These are phyloP conservation scores for Volutella citrinella DNA, from an alignment of 2,329 filamentous ascomycete genomes.

Conservation along the genomic window DNA sequence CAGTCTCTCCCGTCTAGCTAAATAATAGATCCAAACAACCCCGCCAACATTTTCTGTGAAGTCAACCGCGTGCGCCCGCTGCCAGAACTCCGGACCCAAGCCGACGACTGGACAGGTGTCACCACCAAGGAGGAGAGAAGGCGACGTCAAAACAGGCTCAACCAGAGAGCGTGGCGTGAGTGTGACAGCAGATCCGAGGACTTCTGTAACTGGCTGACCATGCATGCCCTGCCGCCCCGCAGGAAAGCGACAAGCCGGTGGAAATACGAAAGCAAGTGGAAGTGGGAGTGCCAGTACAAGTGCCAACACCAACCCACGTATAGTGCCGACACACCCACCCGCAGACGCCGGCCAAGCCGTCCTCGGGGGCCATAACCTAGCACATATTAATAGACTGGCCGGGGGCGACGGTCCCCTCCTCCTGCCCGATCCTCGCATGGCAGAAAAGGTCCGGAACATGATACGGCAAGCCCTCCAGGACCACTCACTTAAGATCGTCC, in stretches of 20 bases:
- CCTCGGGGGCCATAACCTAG: too few species aligned
- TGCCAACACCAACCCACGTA: too few species aligned
- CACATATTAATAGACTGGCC: too few species aligned
- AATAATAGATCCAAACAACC: too few species aligned
- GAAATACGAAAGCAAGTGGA: too few species aligned
- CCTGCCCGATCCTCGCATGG: not conserved
- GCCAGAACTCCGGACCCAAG: conserved; percentile 3
- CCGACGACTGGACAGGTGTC: conserved; percentile 13
- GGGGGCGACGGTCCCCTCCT: not conserved
- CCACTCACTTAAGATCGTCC: not conserved
- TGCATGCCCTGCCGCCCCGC: not conserved
- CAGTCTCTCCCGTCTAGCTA: too few species aligned
- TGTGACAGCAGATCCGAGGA: too few species aligned
- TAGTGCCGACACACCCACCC: too few species aligned
- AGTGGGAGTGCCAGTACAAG: too few species aligned
- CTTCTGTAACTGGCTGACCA: not conserved
- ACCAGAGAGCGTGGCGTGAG: conserved; percentile 9
- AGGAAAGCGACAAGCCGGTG: conserved; percentile 4
- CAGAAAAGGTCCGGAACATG: not conserved
- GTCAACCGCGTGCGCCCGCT: conserved; percentile 7
- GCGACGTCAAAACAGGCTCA: conserved; percentile 11
- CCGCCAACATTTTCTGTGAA: too few species aligned
- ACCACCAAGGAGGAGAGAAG: conserved; percentile 5
- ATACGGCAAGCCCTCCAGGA: not conserved
- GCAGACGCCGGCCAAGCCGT: too few species aligned